A percentile compares a stretch with the other conserved stretches of the same genome.
phyloP scores from a whole-genome alignment of 805 yeast species.

The Nematodospora valgi region DNA sequence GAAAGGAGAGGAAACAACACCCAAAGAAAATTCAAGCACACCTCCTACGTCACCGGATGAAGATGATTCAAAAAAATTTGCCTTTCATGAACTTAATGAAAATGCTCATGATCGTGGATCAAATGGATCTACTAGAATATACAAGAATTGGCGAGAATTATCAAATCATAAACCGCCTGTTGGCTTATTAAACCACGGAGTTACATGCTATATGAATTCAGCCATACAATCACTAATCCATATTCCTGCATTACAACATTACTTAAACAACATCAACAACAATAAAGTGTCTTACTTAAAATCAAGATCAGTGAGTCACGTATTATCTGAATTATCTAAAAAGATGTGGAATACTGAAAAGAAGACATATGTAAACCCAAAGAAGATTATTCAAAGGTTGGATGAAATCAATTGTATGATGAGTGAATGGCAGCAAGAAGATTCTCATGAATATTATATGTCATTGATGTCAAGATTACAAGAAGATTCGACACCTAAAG shows the following conservation, averaged over 20 bases:
- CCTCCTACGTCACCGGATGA: conserved; percentile 13
- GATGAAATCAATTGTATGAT: conserved; percentile 92
- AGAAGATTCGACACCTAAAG: conserved; percentile 90
- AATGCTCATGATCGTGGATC: conserved; percentile 59
- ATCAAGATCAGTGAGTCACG: conserved; percentile 59
- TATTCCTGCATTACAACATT: conserved; percentile 86
- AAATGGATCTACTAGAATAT: conserved; percentile 52
- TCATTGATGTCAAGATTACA: conserved; percentile 82
- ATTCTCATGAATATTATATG: conserved; percentile 96
- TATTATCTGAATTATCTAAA: conserved; percentile 63
- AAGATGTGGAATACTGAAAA: conserved; percentile 64
- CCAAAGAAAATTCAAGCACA: conserved; percentile 6
- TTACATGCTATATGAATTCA: conserved; percentile 94
- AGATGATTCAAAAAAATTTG: conserved; percentile 2
- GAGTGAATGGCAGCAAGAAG: conserved; percentile 98
- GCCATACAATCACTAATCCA: conserved; percentile 91
- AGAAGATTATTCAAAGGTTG: conserved; percentile 62
- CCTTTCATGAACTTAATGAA: conserved; percentile 45
- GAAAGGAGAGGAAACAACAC: conserved; percentile 7
- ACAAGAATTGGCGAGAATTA: conserved; percentile 69
- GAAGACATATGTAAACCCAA: conserved; percentile 70
- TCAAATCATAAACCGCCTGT: conserved; percentile 47
- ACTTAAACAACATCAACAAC: conserved; percentile 60
- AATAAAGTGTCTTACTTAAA: conserved; percentile 50
- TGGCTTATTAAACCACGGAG: conserved; percentile 88